A percentile compares a stretch with the other conserved stretches of the same genome.
Evolutionary conservation across 2,329 filamentous ascomycete species (phyloP).

Genomic region (Domatiomyces catenatus): DNA sequence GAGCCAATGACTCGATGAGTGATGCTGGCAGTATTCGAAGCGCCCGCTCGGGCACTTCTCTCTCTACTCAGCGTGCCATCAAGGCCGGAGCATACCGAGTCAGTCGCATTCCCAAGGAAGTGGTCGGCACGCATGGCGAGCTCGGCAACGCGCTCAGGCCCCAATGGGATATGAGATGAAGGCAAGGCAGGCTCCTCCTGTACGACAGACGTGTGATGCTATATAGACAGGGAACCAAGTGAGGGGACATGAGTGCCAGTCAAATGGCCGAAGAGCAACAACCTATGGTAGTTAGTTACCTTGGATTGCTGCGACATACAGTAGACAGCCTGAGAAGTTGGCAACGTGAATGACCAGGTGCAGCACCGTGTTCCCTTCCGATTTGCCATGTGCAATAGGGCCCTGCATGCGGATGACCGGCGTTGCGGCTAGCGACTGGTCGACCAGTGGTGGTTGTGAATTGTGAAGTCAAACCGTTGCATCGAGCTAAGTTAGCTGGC

Average conservation of each 20-base stretch:
- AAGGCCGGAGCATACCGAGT: constrained; percentile 73
- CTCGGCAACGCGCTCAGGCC: constrained; percentile 44
- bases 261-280: too few relatives aligned
- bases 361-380: too few relatives aligned
- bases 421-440: too few relatives aligned
- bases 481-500: not conserved
- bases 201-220: not conserved
- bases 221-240: not conserved
- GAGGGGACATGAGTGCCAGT: not conserved
- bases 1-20: constrained; percentile 27
- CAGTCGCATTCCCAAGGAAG: constrained; percentile 65
- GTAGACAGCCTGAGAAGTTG: too few relatives aligned
- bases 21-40: constrained; percentile 42
- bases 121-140: constrained; percentile 61
- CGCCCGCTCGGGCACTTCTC: constrained; percentile 64
- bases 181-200: not conserved
- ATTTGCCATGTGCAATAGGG: too few relatives aligned
- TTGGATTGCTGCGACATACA: too few relatives aligned
- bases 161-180: constrained; percentile 35
- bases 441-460: not conserved
- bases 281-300: too few relatives aligned
- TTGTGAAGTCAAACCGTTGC: not conserved
- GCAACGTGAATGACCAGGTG: too few relatives aligned
- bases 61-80: constrained; percentile 53
- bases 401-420: too few relatives aligned